phyloP scores from a whole-genome alignment of 2,329 filamentous ascomycete genomes.

The Trichoderma sp. region DNA sequence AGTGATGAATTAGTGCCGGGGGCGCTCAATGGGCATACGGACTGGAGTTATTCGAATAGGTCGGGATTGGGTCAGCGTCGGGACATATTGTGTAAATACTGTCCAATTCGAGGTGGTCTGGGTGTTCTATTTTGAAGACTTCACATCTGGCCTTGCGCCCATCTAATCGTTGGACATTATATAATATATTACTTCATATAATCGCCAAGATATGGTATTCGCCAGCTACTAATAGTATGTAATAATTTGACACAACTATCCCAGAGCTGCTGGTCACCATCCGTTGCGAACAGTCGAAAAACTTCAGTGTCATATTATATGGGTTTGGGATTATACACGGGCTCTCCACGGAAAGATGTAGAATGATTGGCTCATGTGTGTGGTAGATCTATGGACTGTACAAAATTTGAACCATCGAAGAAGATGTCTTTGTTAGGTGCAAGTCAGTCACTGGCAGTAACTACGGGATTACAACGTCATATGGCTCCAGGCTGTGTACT shows the following conservation, averaged over 20 bases:
- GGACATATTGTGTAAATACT: background rate
- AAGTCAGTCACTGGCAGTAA: too few species aligned
- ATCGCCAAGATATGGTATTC: background rate
- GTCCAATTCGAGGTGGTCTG: background rate
- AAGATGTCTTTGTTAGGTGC: background rate
- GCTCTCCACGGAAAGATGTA: background rate
- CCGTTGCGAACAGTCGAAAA: background rate
- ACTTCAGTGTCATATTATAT: background rate
- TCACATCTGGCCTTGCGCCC: background rate
- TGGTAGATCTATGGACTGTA: background rate
- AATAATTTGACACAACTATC: background rate
- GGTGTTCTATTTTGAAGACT: background rate
- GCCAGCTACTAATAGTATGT: background rate
- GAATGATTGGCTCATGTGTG: background rate
- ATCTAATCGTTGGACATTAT: background rate
- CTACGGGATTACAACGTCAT: too few species aligned
- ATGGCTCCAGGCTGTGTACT: too few species aligned
- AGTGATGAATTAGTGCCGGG: background rate
- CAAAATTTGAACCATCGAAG: background rate
- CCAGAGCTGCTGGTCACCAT: background rate
- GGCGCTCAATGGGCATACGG: background rate
- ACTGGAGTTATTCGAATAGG: background rate
- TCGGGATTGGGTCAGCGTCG: background rate
- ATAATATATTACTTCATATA: background rate
- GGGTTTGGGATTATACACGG: background rate